These are phyloP conservation scores for Ganoderma resinaceum DNA, from an alignment of 1,284 basidiomycete species.

Conservation along the genomic window DNA sequence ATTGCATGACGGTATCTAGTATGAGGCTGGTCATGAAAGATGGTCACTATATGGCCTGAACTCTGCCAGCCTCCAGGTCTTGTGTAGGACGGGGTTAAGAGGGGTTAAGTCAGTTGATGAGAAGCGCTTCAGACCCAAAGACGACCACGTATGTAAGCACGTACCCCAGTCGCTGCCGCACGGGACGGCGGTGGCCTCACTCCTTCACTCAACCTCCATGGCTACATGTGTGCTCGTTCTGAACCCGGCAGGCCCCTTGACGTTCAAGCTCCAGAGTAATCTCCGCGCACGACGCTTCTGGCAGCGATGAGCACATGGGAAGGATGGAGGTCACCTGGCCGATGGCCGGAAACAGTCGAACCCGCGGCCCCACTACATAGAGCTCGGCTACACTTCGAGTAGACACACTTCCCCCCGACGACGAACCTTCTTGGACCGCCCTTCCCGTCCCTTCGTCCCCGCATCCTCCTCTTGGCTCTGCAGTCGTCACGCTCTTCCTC, in stretches of 20 bases:
- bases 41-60: too few species aligned
- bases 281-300: background rate
- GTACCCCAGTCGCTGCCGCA: background rate
- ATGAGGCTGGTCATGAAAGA: too few species aligned
- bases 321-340: conserved; percentile 6
- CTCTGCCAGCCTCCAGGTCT: too few species aligned
- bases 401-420: background rate
- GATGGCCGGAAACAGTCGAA: background rate
- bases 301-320: background rate
- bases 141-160: background rate
- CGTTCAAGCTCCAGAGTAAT: background rate
- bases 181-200: background rate
- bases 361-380: background rate
- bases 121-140: background rate
- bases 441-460: conserved; percentile 1
- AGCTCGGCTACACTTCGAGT: background rate
- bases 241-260: background rate
- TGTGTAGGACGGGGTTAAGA: too few species aligned
- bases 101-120: background rate
- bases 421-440: background rate
- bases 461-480: background rate
- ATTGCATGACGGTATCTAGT: too few species aligned
- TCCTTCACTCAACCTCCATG: conserved; percentile 4
- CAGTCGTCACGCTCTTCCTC: background rate
- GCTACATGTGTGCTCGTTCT: background rate